phyloP scores from a whole-genome alignment of 2,329 filamentous ascomycete genomes.

The Ciborinia camelliae region DNA sequence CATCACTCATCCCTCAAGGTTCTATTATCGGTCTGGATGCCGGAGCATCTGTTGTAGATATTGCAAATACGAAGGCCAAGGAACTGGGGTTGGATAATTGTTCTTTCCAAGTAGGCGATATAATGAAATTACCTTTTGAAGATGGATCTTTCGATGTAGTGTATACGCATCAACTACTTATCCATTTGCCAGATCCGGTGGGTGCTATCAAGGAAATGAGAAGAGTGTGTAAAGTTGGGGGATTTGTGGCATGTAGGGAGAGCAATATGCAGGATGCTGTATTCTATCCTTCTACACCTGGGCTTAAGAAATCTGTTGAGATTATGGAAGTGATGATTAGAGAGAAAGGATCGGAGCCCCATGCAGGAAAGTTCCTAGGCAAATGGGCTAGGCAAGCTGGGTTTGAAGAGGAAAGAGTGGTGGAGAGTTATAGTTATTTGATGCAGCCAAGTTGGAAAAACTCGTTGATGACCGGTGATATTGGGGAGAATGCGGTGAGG shows the following conservation, averaged over 20 bases:
- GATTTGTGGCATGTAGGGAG: slow-evolving; percentile 17
- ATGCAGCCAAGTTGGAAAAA: slow-evolving; percentile 16
- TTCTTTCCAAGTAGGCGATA: slow-evolving; percentile 14
- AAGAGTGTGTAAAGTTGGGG: slow-evolving; percentile 14
- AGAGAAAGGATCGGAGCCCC: slow-evolving; percentile 11
- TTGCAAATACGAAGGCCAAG: background rate
- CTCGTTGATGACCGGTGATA: background rate
- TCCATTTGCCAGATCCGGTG: slow-evolving; percentile 8
- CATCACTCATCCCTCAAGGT: slow-evolving; percentile 1
- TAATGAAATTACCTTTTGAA: slow-evolving; percentile 13
- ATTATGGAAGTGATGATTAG: slow-evolving; percentile 7
- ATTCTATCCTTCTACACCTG: background rate
- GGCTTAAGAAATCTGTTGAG: background rate
- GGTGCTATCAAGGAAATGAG: slow-evolving; percentile 8
- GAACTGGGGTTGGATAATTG: background rate
- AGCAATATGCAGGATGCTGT: slow-evolving; percentile 7
- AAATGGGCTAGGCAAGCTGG: slow-evolving; percentile 16
- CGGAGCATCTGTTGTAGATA: background rate
- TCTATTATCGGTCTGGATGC: slow-evolving; percentile 13
- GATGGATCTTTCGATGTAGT: slow-evolving; percentile 16
- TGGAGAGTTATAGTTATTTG: slow-evolving; percentile 14
- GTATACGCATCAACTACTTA: slow-evolving; percentile 18
- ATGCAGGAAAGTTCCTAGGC: slow-evolving; percentile 1
- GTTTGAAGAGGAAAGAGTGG: background rate
- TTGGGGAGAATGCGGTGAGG: slow-evolving; percentile 1